phyloP scores from a whole-genome alignment of 2,329 filamentous ascomycete genomes.

The Neonectria magnoliae region DNA sequence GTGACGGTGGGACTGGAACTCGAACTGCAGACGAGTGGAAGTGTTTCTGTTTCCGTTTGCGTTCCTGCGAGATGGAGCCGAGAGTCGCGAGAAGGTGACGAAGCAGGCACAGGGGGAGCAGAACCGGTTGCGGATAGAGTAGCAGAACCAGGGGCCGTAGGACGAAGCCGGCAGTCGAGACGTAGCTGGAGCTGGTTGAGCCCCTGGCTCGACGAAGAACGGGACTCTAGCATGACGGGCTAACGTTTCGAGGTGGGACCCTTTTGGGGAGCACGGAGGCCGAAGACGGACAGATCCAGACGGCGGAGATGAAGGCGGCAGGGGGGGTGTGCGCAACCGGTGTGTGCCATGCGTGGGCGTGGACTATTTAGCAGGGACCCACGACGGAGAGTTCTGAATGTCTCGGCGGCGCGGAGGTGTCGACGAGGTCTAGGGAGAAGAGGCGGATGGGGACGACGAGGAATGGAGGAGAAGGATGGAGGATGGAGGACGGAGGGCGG shows the following conservation, averaged over 20 bases:
- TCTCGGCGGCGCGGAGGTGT: not conserved
- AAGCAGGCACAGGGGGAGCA: conserved; percentile 21
- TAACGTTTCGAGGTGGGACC: conserved; percentile 37
- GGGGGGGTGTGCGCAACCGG: not conserved
- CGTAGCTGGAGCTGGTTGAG: conserved; percentile 34
- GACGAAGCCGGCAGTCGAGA: conserved; percentile 39
- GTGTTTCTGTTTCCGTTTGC: conserved; percentile 23
- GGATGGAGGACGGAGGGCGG: not conserved
- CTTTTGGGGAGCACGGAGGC: conserved; percentile 3
- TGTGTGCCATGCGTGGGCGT: not conserved
- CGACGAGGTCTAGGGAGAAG: not conserved
- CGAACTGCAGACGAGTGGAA: conserved; percentile 2
- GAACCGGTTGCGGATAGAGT: conserved; percentile 25
- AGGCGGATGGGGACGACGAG: not conserved
- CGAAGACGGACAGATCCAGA: conserved; percentile 26
- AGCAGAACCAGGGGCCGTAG: conserved; percentile 22
- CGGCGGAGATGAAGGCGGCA: conserved; percentile 17
- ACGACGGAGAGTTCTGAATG: not conserved
- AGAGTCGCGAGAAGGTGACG: conserved; percentile 2
- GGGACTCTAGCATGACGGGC: conserved; percentile 42
- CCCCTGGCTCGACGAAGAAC: conserved; percentile 32
- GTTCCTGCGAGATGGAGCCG: not conserved
- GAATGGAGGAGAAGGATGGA: not conserved
- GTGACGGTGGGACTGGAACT: conserved; percentile 7
- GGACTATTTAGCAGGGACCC: not conserved